Conservation (phyloP, 2,329 filamentous ascomycete genomes). For the Arthrobotrys sphaeroides region DNA sequence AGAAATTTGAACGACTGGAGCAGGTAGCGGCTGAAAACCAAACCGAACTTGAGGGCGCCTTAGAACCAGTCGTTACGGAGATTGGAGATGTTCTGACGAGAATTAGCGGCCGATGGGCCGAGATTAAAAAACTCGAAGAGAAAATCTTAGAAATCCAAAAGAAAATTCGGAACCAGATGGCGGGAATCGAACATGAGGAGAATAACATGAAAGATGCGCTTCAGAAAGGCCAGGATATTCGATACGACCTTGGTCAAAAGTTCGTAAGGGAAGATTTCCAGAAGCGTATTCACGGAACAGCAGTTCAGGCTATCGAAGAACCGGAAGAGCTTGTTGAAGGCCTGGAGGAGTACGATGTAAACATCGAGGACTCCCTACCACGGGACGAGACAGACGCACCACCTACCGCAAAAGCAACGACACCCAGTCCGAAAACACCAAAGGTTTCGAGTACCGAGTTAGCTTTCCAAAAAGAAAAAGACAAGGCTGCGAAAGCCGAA, state of each 20-base stretch:
- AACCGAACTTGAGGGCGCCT: conserved; percentile 13
- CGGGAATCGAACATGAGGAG: conserved; percentile 18
- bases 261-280: conserved; percentile 11
- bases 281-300: not conserved
- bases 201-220: not conserved
- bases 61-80: conserved; percentile 20
- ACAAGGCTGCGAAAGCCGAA: not conserved
- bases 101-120: not conserved
- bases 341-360: not conserved
- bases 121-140: conserved; percentile 9
- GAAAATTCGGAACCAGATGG: not conserved
- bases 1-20: conserved; percentile 28
- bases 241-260: conserved; percentile 14
- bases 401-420: not conserved
- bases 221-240: not conserved
- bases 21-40: conserved; percentile 17
- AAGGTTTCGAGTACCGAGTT: too few relatives aligned
- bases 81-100: conserved; percentile 2
- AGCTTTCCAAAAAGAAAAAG: not conserved
- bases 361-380: not conserved
- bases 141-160: conserved; percentile 14
- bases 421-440: not conserved
- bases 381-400: not conserved
- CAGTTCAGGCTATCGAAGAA: not conserved
- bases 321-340: not conserved